Base-by-base conservation (phyloP, 345 rosid species). In the Populus tremula region DNA sequence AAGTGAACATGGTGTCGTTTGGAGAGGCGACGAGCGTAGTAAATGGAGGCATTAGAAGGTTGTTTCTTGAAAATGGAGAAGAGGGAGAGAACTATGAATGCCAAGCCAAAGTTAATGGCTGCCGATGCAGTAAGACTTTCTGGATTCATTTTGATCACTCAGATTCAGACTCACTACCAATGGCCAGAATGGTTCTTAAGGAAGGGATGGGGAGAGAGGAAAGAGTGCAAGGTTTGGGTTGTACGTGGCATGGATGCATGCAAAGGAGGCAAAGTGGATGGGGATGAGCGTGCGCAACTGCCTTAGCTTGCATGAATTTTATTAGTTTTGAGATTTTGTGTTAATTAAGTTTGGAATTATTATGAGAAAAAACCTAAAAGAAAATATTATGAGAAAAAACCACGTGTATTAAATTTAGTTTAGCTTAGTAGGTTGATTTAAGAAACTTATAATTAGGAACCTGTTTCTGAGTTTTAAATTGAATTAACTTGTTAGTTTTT, bases 41-140 rank as follows among this genome's bases (percentile, higher is more conserved):
- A 93, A 49, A 93, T 83, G 76, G 85, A 82, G 61, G 97, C 91
- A 82, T 88, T 87, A 25, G 96, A 87, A 0, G 92, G 96, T 76
- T 91, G 98, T 62, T 92, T 95, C 89, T 91, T 92, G 45, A 90
- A 75, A 73, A 93, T 78, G 49, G 98, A 93, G 87, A 95, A 95
- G 79, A 93, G 92, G 71, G 90, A 83, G 49, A 93, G 89, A 35
- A 85, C 74, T 29, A 92, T 27, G 63, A 91, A 29, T 29, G 97
- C 99, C 62, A 92, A 67, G 33, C 93, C 94, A 63, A 92, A 89
- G 90, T 93, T 93, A 64, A 93, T 88, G 78, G 84, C 82, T 36
- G 94, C 99, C 66, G 98, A 92, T 1, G 99, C 96, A 9, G 91
- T 62, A 35, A 95, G 88, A 59, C 98, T 87, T 25, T 84, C 87